Percentiles rank a stretch among this genome's conserved stretches.
phyloP scores from a whole-genome alignment of 2,329 filamentous ascomycete species.

The Berkeleyomyces rouxiae region DNA sequence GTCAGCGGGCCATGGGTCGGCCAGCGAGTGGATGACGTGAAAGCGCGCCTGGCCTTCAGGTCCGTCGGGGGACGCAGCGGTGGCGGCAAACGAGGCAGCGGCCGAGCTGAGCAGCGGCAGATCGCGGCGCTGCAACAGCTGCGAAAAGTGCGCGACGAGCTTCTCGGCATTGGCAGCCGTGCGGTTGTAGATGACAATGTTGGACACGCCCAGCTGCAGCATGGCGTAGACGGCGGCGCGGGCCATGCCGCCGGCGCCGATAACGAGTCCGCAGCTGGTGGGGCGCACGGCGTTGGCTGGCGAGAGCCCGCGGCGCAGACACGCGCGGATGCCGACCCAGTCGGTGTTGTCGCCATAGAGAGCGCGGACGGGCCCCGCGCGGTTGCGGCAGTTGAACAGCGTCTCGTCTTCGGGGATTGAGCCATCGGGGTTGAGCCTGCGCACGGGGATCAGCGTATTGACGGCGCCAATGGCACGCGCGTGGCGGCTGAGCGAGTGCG shows the following conservation, averaged over 20 bases:
- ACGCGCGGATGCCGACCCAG: slow-evolving; percentile 63
- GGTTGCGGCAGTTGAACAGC: slow-evolving; percentile 27
- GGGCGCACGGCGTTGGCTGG: slow-evolving; percentile 50
- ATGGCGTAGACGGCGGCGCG: slow-evolving; percentile 63
- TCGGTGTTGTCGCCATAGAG: slow-evolving; percentile 69
- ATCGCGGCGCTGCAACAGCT: slow-evolving; percentile 29
- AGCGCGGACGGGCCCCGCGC: slow-evolving; percentile 48
- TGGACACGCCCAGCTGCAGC: slow-evolving; percentile 58
- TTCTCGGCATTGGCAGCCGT: slow-evolving; percentile 49
- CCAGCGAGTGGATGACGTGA: slow-evolving; percentile 39
- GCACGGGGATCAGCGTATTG: slow-evolving; percentile 59
- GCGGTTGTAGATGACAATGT: slow-evolving; percentile 60
- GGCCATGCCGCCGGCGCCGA: slow-evolving; percentile 60
- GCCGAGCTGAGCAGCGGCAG: slow-evolving; percentile 27
- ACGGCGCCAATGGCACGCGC: slow-evolving; percentile 60
- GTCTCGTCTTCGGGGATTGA: slow-evolving; percentile 31
- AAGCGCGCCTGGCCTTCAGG: slow-evolving; percentile 26
- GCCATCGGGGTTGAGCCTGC: slow-evolving; percentile 39
- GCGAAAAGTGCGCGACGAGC: slow-evolving; percentile 54
- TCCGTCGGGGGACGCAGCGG: slow-evolving; percentile 11
- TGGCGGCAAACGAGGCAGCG: not conserved
- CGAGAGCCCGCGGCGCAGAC: slow-evolving; percentile 53
- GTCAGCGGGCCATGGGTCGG: slow-evolving; percentile 47
- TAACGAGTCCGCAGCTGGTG: slow-evolving; percentile 38
- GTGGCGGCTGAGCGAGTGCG: slow-evolving; percentile 54